Evolutionary conservation across 192 early-diverging fungal species (phyloP), one percentile per base, ranked within the genome.

Genomic region (Linnemannia hyalina): DNA sequence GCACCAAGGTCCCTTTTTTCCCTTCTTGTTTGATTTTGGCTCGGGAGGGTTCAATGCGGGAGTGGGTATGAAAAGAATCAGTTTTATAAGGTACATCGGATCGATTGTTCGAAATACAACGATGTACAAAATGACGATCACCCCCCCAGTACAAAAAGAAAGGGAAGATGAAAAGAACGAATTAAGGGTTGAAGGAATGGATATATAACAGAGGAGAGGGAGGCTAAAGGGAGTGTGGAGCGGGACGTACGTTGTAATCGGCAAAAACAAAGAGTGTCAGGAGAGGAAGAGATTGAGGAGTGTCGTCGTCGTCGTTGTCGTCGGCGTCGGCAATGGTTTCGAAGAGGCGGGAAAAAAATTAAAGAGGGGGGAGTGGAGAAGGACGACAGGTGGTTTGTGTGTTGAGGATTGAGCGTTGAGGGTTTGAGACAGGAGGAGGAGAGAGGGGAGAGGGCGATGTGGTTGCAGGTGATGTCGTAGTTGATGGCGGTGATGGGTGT

Each of bases 371-470:
- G 40, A 42, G 41, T 9, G 52, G 38, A 54, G 18, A 8, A 29
- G 2, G 9, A 40, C 4, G 4, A 36, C 6, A 60, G 42, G 18
- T 20, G 69, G 23, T 41, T 47, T 55, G 9, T 15, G 65, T 0
- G 68, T 52, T n/a, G 32, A 47, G 35, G 49, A 65, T 8, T 22
- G 26, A 70, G 32, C 29, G 70, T 52, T 47, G 40, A 68, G 63
- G 63, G 60, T 13, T 49, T 41, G 41, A 32, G 54, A 73, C n/a
- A 49, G 73, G 57, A 52, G 79, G 68, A 49, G 41, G 38, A 73
- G 49, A 42, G 78, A 52, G 63, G 52, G 52, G 29, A 32, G 22
- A 71, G 79, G 32, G 40, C 35, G 23, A 77, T 65, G 60, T 65
- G 29, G 60, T 32, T 65, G 7, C 6, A 18, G 49, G 3, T 60